Base-by-base conservation (phyloP, 2,329 filamentous ascomycete genomes). In the Hypoxylon sp. region DNA sequence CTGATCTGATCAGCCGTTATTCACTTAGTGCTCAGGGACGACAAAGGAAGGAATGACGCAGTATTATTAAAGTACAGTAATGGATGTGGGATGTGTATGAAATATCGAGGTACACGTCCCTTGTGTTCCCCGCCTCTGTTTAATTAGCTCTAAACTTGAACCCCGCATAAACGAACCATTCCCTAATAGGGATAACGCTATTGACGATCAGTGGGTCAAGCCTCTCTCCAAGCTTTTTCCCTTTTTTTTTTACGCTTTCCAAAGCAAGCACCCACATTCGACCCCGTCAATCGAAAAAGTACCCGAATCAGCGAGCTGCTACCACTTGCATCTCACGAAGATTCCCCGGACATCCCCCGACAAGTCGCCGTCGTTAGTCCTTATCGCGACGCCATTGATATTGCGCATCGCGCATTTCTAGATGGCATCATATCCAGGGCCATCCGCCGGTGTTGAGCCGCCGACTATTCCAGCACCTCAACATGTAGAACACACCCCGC, bases 291-390 rank as follows among this genome's bases (percentile, higher is more conserved):
- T n/a, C n/a, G n/a, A n/a, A n/a, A n/a, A n/a, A n/a, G n/a, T n/a
- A n/a, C n/a, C n/a, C n/a, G n/a, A 48, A 25, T 25, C 30, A 42
- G 20, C 36, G 13, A 27, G 34, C 43, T 30, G 31, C 36, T 31
- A 36, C 43, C 20, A 15, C 17, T 46, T 29, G 23, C 51, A 53
- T 67, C 60, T 63, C 63, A 67, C 64, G 64, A 67, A 65, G 64
- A 66, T 65, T 64, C 61, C 21, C 64, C 64, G 64, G 63, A 64
- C 30, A 67, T 67, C 64, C 60, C 43, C 64, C 64, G 64, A 66
- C 62, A 64, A 65, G 52, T 63, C 43, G 60, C 63, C 62, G 63
- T 46, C 40, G 43, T 46, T 59, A 56, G 57, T 41, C 45, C 32
- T 41, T 50, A 21, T 57, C 30, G 34, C 31, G 23, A 47, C 44